Conservation (phyloP, 2,329 filamentous ascomycete species). For the Falciphora oryzae region DNA sequence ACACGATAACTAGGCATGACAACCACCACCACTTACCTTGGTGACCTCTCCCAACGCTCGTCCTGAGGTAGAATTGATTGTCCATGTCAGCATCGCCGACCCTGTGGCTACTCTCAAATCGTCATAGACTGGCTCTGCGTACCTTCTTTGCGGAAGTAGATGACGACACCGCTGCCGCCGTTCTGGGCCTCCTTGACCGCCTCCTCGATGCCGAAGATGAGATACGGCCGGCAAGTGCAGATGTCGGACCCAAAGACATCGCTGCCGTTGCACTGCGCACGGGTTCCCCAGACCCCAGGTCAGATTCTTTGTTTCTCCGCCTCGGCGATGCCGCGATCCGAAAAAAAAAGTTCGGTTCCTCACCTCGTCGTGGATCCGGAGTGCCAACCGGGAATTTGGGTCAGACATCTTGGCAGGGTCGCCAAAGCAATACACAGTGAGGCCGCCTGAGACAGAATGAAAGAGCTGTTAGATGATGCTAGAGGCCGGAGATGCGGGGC, state of each 20-base stretch:
- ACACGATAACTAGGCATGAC: conserved; percentile 17
- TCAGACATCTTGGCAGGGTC: conserved; percentile 93
- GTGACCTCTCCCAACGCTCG: conserved; percentile 92
- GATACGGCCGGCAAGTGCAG: conserved; percentile 91
- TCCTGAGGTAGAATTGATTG: conserved; percentile 27
- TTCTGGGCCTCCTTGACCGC: conserved; percentile 95
- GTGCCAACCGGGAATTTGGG: conserved; percentile 69
- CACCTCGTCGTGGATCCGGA: conserved; percentile 71
- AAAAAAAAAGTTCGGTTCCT: conserved; percentile 12
- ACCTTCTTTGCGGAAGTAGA: conserved; percentile 96
- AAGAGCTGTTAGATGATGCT: too few species aligned
- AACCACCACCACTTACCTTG: conserved; percentile 56
- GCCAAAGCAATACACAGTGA: conserved; percentile 96
- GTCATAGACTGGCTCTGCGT: not conserved
- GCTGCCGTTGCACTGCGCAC: conserved; percentile 73
- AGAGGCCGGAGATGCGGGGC: too few species aligned
- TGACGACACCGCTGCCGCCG: conserved; percentile 88
- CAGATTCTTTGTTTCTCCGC: not conserved
- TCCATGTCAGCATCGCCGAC: not conserved
- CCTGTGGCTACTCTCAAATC: not conserved
- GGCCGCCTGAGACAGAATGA: conserved; percentile 48
- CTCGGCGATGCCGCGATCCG: conserved; percentile 5
- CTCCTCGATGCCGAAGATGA: conserved; percentile 96
- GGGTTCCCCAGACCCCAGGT: not conserved
- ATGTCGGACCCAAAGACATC: conserved; percentile 98